Conservation (phyloP, 768 basidiomycete species). For the Coprinopsis marcescibilis region DNA sequence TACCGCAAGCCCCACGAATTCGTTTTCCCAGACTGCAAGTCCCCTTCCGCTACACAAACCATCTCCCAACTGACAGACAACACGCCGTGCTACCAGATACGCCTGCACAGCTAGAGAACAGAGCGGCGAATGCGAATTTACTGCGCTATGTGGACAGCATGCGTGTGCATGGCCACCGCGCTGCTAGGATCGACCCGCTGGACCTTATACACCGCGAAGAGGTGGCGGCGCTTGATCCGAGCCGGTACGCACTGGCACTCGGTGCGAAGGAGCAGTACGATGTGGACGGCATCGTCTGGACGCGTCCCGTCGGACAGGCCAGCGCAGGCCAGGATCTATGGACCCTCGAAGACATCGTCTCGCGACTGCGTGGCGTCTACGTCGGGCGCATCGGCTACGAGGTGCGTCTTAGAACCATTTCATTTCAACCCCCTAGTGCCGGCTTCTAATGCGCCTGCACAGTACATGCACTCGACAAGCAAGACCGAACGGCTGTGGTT, state of each 20-base stretch:
- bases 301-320: slow-evolving; percentile 37
- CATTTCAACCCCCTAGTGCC: not conserved
- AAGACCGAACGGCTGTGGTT: slow-evolving; percentile 89
- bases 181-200: slow-evolving; percentile 81
- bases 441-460: slow-evolving; percentile 11
- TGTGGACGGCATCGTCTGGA: slow-evolving; percentile 82
- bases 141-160: slow-evolving; percentile 87
- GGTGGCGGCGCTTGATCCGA: slow-evolving; percentile 65
- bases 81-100: slow-evolving; percentile 44
- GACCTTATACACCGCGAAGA: slow-evolving; percentile 85
- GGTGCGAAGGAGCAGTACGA: slow-evolving; percentile 43
- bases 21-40: slow-evolving; percentile 68
- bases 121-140: slow-evolving; percentile 67
- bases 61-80: not conserved
- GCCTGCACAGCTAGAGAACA: slow-evolving; percentile 57
- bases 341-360: slow-evolving; percentile 64
- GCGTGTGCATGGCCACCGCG: slow-evolving; percentile 79
- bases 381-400: slow-evolving; percentile 87
- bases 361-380: slow-evolving; percentile 68
- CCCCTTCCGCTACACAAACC: not conserved
- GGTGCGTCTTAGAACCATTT: slow-evolving; percentile 28
- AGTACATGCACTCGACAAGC: slow-evolving; percentile 81
- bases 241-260: slow-evolving; percentile 62
- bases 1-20: slow-evolving; percentile 62
- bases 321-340: slow-evolving; percentile 39